These are phyloP conservation scores for Xylaria palmicola DNA, from an alignment of 495 filamentous ascomycete genomes.

Conservation along the genomic window DNA sequence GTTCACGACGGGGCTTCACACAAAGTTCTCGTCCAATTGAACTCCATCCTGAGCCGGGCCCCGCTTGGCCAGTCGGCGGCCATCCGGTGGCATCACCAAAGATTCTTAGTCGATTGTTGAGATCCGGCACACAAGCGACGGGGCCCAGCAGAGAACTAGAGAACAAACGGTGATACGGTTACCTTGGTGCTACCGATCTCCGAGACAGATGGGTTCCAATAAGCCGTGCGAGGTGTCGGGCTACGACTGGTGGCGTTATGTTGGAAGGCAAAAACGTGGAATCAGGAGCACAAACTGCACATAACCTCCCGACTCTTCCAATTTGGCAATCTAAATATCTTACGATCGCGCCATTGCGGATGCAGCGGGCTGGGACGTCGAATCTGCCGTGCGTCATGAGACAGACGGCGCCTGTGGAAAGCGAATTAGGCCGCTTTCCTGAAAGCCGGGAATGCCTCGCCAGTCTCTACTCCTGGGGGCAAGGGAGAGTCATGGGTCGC, in stretches of 20 bases:
- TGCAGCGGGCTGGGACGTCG: neutral
- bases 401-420: neutral
- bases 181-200: conserved; percentile 1
- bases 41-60: neutral
- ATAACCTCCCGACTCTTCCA: neutral
- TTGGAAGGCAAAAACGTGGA: conserved; percentile 12
- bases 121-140: conserved; percentile 33
- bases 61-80: neutral
- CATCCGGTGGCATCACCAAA: conserved; percentile 22
- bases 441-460: conserved; percentile 9
- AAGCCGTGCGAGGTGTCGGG: conserved; percentile 8
- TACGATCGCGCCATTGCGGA: conserved; percentile 5
- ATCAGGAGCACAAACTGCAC: conserved; percentile 4
- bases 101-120: conserved; percentile 28
- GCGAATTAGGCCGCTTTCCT: neutral
- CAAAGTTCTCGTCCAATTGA: neutral
- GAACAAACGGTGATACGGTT: neutral
- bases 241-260: conserved; percentile 6
- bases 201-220: conserved; percentile 8
- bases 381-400: conserved; percentile 6
- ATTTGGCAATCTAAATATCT: conserved; percentile 3
- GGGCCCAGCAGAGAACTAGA: conserved; percentile 20
- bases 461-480: conserved; percentile 3
- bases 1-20: neutral
- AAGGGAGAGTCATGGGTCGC: neutral